Evolutionary conservation across 371 early-diverging fungal genomes (phyloP).

Genomic region (Synchytrium microbalum): DNA sequence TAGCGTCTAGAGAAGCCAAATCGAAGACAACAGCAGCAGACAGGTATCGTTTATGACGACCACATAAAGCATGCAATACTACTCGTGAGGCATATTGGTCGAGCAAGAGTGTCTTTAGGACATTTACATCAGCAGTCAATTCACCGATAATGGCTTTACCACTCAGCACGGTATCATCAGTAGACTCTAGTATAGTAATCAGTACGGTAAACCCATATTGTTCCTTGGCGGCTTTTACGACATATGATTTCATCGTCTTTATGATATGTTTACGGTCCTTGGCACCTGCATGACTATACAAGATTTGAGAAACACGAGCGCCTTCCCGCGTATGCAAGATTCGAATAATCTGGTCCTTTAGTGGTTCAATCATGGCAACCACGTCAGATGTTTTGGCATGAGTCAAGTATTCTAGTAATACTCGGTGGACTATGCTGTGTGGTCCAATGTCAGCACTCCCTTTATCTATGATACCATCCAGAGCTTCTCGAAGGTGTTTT

Average conservation of each 20-base stretch:
- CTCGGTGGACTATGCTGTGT: constrained; percentile 79
- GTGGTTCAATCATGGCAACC: constrained; percentile 57
- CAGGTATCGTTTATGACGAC: constrained; percentile 21
- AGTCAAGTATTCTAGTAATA: constrained; percentile 70
- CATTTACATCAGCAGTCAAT: constrained; percentile 9
- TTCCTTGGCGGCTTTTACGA: constrained; percentile 74
- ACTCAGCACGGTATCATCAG: constrained; percentile 91
- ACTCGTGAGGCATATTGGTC: constrained; percentile 26
- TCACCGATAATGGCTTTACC: constrained; percentile 59
- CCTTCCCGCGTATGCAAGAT: constrained; percentile 91
- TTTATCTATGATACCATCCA: constrained; percentile 72
- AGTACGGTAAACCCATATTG: constrained; percentile 86
- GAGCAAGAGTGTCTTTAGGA: constrained; percentile 15
- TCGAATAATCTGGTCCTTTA: constrained; percentile 76
- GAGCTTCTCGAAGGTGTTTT: constrained; percentile 58
- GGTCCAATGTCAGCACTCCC: constrained; percentile 56
- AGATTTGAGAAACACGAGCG: constrained; percentile 72
- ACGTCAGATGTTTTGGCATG: constrained; percentile 9
- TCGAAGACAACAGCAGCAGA: constrained; percentile 22
- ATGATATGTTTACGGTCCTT: constrained; percentile 86
- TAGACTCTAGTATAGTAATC: constrained; percentile 71
- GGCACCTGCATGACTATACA: constrained; percentile 65
- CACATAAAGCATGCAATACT: constrained; percentile 22
- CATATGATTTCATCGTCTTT: constrained; percentile 75
- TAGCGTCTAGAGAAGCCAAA: constrained; percentile 17